phyloP scores from a whole-genome alignment of 108 stramenopile species.

The Nannochloropsis gaditana region DNA sequence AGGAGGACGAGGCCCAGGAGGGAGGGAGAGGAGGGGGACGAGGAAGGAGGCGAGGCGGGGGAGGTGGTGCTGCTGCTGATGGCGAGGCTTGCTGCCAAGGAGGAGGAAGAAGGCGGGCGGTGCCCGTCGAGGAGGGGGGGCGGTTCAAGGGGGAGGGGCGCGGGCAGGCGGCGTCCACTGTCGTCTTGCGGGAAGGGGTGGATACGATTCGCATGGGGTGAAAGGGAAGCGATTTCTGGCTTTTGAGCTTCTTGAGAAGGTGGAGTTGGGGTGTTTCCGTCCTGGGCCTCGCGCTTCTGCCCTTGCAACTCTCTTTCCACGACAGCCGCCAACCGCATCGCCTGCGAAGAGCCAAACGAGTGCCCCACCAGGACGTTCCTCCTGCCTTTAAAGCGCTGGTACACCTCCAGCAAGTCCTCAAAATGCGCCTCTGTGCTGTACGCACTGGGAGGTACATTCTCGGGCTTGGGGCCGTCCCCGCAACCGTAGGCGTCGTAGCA shows the following conservation, averaged over 20 bases:
- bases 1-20: neutral
- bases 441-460: neutral
- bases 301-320: neutral
- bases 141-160: too few species aligned
- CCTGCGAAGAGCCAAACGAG: neutral
- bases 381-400: neutral
- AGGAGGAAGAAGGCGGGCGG: too few species aligned
- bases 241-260: too few species aligned
- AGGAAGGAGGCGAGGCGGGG: neutral
- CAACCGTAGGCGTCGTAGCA: slow-evolving; percentile 8
- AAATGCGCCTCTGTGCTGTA: neutral
- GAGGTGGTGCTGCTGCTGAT: neutral
- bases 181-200: too few species aligned
- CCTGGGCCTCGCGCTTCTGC: neutral
- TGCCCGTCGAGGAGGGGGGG: too few species aligned
- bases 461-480: neutral
- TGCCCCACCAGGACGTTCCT: neutral
- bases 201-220: too few species aligned
- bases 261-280: neutral
- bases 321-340: neutral
- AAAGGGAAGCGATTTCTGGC: too few species aligned
- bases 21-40: neutral
- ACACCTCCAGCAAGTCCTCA: neutral
- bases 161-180: too few species aligned
- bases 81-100: neutral